phyloP scores from a whole-genome alignment of 345 rosid species.

The Orychophragmus violaceus region DNA sequence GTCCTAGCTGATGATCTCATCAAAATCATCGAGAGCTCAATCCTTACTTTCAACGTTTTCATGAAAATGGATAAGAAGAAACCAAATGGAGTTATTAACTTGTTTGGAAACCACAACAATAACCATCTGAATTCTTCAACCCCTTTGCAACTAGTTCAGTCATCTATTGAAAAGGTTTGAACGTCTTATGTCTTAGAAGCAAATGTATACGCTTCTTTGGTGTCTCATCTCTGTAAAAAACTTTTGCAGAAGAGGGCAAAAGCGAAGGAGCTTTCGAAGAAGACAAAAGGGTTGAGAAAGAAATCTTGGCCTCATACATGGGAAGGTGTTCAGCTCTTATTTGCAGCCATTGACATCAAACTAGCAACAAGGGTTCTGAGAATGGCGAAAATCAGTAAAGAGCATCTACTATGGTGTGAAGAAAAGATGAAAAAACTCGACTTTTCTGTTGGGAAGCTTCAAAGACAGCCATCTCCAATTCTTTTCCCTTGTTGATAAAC shows the following conservation, averaged over 20 bases:
- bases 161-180: slow-evolving; percentile 61
- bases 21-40: slow-evolving; percentile 54
- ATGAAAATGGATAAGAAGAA: slow-evolving; percentile 78
- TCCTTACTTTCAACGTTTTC: slow-evolving; percentile 61
- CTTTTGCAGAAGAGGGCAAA: slow-evolving; percentile 55
- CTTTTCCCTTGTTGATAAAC: slow-evolving; percentile 71
- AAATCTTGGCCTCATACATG: slow-evolving; percentile 70
- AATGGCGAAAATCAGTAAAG: slow-evolving; percentile 65
- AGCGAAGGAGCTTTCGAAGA: slow-evolving; percentile 65
- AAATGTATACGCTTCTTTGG: background rate
- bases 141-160: slow-evolving; percentile 70
- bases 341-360: slow-evolving; percentile 64
- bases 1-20: slow-evolving; percentile 66
- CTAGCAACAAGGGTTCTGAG: slow-evolving; percentile 60
- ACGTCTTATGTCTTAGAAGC: background rate
- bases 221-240: background rate
- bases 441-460: slow-evolving; percentile 51
- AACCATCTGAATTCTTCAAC: slow-evolving; percentile 40
- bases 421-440: slow-evolving; percentile 86
- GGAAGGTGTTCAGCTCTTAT: slow-evolving; percentile 61
- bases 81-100: slow-evolving; percentile 40
- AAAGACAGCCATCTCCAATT: slow-evolving; percentile 71
- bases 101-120: slow-evolving; percentile 59
- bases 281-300: slow-evolving; percentile 74
- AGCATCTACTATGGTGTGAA: slow-evolving; percentile 87